A percentile compares a stretch with the other conserved stretches of the same genome.
These are phyloP conservation scores for Gossypium ekmanianum DNA, from an alignment of 345 rosid species.

Conservation along the genomic window DNA sequence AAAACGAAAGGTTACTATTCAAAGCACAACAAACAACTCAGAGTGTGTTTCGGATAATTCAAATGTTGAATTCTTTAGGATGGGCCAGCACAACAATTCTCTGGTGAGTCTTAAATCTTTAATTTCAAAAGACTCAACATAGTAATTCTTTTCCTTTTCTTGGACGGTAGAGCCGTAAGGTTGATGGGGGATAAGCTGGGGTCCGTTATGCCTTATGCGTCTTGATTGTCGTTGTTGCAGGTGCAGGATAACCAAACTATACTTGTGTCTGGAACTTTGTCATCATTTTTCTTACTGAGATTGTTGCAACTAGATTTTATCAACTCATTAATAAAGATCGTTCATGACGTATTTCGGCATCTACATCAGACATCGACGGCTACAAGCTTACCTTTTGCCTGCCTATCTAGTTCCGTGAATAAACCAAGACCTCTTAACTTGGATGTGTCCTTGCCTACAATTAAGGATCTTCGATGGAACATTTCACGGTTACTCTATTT, in stretches of 20 bases:
- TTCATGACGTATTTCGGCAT: too few species aligned
- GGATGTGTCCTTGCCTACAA: conserved; percentile 72
- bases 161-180: too few species aligned
- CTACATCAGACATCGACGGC: conserved; percentile 34
- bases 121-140: conserved; percentile 8
- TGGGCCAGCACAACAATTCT: conserved; percentile 21
- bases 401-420: conserved; percentile 69
- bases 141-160: background rate
- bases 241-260: conserved; percentile 48
- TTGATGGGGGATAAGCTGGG: too few species aligned
- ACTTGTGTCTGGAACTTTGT: conserved; percentile 38
- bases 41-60: conserved; percentile 23
- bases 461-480: conserved; percentile 69
- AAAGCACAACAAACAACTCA: conserved; percentile 22
- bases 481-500: conserved; percentile 64
- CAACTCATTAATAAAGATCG: too few species aligned
- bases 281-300: too few species aligned
- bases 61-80: conserved; percentile 19
- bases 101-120: conserved; percentile 37
- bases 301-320: too few species aligned
- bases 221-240: conserved; percentile 23
- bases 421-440: conserved; percentile 74
- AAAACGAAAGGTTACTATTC: conserved; percentile 34
- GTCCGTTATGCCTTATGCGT: background rate
- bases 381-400: conserved; percentile 51